Conservation (phyloP, 2,329 filamentous ascomycete genomes). For the Teratosphaeriaceae sp. region DNA sequence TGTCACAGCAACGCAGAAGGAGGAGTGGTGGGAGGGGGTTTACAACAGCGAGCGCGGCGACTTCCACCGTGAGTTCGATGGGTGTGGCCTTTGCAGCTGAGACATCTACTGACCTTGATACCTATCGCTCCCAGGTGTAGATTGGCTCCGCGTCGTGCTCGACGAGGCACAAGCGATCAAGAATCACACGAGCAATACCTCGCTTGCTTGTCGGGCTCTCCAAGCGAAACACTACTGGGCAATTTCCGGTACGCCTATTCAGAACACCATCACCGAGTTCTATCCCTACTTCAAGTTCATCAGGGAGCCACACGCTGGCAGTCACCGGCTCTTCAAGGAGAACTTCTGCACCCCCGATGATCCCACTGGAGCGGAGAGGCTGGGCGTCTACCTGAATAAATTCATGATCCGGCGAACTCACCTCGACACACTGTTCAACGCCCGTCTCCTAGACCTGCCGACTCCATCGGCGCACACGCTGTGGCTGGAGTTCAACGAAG, state of each 20-base stretch:
- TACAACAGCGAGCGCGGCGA: conserved; percentile 29
- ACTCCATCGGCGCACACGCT: conserved; percentile 38
- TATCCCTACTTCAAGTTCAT: conserved; percentile 42
- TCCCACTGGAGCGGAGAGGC: conserved; percentile 27
- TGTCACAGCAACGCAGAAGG: conserved; percentile 33
- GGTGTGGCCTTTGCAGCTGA: too few relatives aligned
- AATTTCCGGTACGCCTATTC: conserved; percentile 38
- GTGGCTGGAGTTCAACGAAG: conserved; percentile 43
- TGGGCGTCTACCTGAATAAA: conserved; percentile 33
- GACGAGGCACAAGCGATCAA: conserved; percentile 99
- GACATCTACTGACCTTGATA: too few relatives aligned
- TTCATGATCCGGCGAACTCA: conserved; percentile 48
- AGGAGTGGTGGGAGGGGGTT: conserved; percentile 31
- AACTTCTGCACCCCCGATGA: conserved; percentile 34
- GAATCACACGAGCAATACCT: conserved; percentile 41
- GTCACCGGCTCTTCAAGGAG: conserved; percentile 36
- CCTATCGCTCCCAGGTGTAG: too few relatives aligned
- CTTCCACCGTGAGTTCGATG: conserved; percentile 34
- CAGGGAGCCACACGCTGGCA: conserved; percentile 34
- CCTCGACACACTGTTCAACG: conserved; percentile 45
- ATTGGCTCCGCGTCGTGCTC: conserved; percentile 57
- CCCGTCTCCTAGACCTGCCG: conserved; percentile 50
- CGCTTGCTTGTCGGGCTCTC: conserved; percentile 39
- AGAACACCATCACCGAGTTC: conserved; percentile 27
- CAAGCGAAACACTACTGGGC: conserved; percentile 36